These are phyloP conservation scores for Solanum tacnaense DNA, from an alignment of 257 asterid genomes.

Conservation along the genomic window DNA sequence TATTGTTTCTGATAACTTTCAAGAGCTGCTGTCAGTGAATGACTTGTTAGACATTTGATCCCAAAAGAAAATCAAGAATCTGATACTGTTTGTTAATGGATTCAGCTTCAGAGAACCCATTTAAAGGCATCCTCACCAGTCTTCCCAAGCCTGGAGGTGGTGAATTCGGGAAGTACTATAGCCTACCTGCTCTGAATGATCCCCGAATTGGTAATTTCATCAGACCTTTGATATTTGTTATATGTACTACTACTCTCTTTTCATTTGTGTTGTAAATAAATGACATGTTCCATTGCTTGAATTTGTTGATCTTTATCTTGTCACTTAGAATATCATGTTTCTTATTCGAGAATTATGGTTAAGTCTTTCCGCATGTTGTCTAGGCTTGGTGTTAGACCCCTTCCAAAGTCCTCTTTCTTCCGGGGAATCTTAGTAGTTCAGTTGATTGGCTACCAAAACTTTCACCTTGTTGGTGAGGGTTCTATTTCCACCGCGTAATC, in stretches of 20 bases:
- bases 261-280: not conserved
- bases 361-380: not conserved
- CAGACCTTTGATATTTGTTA: not conserved
- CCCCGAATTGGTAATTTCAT: constrained; percentile 62
- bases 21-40: not conserved
- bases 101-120: constrained; percentile 70
- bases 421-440: not conserved
- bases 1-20: not conserved
- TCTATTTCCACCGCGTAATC: not conserved
- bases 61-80: not conserved
- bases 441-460: not conserved
- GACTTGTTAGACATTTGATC: not conserved
- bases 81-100: not conserved
- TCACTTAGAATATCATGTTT: not conserved
- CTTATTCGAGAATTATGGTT: not conserved
- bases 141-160: constrained; percentile 94
- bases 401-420: not conserved
- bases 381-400: not conserved
- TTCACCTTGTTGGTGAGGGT: not conserved
- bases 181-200: constrained; percentile 82
- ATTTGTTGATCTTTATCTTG: not conserved
- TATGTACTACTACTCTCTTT: not conserved
- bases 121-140: constrained; percentile 60
- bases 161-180: constrained; percentile 80
- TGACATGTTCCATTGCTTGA: not conserved